Evolutionary conservation across 306 rosid species (phyloP).

Genomic region (Neltuma alba): DNA sequence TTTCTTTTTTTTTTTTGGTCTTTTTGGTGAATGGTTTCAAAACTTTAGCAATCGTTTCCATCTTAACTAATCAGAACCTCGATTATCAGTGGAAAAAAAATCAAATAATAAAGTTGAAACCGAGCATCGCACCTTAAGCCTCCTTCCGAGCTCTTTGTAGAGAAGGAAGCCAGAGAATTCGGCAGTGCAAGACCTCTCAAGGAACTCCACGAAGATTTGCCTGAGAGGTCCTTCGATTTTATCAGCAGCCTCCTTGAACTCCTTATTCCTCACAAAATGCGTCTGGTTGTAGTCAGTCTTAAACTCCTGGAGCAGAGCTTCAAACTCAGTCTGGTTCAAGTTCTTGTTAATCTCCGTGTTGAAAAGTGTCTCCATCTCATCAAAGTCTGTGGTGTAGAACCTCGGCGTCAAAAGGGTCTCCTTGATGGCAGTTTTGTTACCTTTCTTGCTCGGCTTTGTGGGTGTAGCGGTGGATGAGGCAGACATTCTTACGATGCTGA

Average conservation of each 20-base stretch:
- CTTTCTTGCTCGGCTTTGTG: slow-evolving; percentile 61
- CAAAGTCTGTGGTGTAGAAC: slow-evolving; percentile 96
- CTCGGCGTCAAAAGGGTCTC: slow-evolving; percentile 94
- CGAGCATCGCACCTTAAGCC: slow-evolving; percentile 70
- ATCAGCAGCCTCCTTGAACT: slow-evolving; percentile 98
- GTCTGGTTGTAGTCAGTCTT: slow-evolving; percentile 99
- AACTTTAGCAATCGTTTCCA: neutral
- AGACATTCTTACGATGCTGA: slow-evolving; percentile 63
- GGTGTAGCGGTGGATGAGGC: slow-evolving; percentile 48
- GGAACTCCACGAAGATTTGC: slow-evolving; percentile 95
- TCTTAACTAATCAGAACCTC: neutral
- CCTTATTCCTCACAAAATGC: slow-evolving; percentile 95
- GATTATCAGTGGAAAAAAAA: neutral
- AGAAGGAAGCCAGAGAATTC: slow-evolving; percentile 99
- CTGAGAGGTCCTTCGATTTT: slow-evolving; percentile 80
- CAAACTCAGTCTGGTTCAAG: slow-evolving; percentile 79
- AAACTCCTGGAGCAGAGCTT: slow-evolving; percentile 94
- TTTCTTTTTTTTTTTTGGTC: too few relatives aligned
- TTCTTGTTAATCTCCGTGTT: slow-evolving; percentile 94
- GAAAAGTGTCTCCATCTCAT: slow-evolving; percentile 98
- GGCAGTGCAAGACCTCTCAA: slow-evolving; percentile 98
- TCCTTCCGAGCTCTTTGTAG: slow-evolving; percentile 96
- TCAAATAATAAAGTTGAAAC: neutral
- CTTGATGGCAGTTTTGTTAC: slow-evolving; percentile 54
- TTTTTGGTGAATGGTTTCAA: neutral